Base-by-base conservation (phyloP, 2,329 filamentous ascomycete species). In the Talaromyces sp. region DNA sequence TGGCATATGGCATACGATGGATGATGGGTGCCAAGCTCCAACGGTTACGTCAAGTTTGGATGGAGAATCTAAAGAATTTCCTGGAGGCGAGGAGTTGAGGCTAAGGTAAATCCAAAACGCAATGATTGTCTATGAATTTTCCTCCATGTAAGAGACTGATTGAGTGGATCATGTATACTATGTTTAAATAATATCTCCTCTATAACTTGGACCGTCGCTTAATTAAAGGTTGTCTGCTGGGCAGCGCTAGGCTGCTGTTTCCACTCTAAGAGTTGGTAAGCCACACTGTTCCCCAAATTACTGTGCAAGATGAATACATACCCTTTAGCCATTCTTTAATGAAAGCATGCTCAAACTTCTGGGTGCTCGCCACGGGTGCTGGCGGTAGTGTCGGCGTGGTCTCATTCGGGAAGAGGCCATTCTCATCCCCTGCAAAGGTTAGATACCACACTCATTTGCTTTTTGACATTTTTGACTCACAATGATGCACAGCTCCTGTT, bases 381-480 rank as follows among this genome's bases (percentile, higher is more conserved):
- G 82, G 82, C 3, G 81, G 81, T 50, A 82, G 64, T 0, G 67
- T 68, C 3, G 76, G 65, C 1, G 77, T 82, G 0, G 81, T 83
- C 70, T 84, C 75, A 60, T 84, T 83, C 7, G 75, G 71, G 58
- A 82, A 81, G 7, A 82, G 66, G 43, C 79, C 79, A 57, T 81
- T 80, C 67, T 81, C 78, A 63, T 82, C 80, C 79, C 79, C 67
- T 69, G 43, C 8, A 3, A n/a, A 51, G 29, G 10, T 58, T 21
- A 29, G 32, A 19, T 13, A 49, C 6, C 21, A 3, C 19, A 49
- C 17, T 24, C 31, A 29, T 21, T 13, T 21, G 4, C 11, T 14
- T 8, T 7, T 26, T n/a, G 17, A 24, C 13, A 38, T n/a, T 29
- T 29, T 11, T 13, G 32, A 59, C 61, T 63, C 43, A 63, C 62